Percentiles rank a stretch among this genome's conserved stretches.
phyloP scores from a whole-genome alignment of 331 rosid species.

The Erythrophleum ivorense region DNA sequence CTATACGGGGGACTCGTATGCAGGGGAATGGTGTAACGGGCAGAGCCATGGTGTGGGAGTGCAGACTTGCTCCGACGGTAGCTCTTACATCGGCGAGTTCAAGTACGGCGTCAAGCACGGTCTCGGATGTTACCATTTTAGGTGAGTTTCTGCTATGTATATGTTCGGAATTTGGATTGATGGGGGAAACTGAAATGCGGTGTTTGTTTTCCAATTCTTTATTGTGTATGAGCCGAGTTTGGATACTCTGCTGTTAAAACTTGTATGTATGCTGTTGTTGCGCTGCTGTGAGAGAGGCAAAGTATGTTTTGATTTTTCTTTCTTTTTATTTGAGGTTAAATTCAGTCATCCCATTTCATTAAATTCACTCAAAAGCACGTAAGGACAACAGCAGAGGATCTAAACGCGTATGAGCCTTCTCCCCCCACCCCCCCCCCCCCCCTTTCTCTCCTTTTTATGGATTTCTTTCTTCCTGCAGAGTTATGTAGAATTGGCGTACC shows the following conservation, averaged over 20 bases:
- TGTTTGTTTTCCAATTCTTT: constrained; percentile 2
- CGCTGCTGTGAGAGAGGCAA: no score
- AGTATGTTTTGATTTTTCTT: no score
- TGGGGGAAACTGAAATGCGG: not conserved
- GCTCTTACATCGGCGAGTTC: constrained; percentile 82
- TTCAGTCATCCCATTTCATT: no score
- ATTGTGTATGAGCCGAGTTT: not conserved
- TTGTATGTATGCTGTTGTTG: no score
- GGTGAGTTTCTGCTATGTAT: constrained; percentile 48
- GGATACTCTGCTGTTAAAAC: no score
- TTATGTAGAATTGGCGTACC: not conserved
- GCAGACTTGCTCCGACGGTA: constrained; percentile 80
- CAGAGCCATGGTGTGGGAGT: constrained; percentile 89
- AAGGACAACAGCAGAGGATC: no score
- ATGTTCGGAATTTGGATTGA: not conserved
- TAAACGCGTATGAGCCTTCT: no score
- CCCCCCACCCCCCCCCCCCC: no score
- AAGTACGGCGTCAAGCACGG: constrained; percentile 87
- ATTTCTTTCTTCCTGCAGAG: not conserved
- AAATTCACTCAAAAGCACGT: no score
- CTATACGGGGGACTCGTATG: constrained; percentile 76
- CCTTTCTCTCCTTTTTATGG: no score
- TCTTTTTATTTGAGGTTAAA: no score
- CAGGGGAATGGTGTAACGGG: constrained; percentile 90
- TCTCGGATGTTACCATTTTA: constrained; percentile 82